phyloP scores from a whole-genome alignment of 2,329 filamentous ascomycete species.

The Aspergillus novoparasiticus region DNA sequence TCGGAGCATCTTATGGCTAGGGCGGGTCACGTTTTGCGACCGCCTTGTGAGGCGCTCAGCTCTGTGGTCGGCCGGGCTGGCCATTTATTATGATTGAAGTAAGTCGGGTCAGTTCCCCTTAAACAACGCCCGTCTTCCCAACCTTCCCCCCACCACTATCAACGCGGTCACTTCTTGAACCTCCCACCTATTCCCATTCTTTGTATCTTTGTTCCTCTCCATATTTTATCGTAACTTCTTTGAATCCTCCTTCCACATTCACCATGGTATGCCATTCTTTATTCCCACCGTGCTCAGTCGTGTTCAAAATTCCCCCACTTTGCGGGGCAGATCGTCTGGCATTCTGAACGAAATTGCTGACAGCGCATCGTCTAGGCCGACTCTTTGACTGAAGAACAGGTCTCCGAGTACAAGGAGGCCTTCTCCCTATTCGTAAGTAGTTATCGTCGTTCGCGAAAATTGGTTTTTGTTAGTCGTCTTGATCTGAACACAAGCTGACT shows the following conservation, averaged over 20 bases:
- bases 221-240: conserved; percentile 16
- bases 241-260: conserved; percentile 17
- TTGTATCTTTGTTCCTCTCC: conserved; percentile 17
- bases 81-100: conserved; percentile 18
- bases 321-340: conserved; percentile 34
- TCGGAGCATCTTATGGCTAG: conserved; percentile 11
- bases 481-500: conserved; percentile 20
- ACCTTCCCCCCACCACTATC: conserved; percentile 15
- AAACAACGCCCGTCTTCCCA: conserved; percentile 20
- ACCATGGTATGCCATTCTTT: conserved; percentile 34
- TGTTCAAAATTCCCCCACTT: conserved; percentile 32
- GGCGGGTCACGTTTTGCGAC: conserved; percentile 28
- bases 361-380: conserved; percentile 69
- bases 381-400: conserved; percentile 98
- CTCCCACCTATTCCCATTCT: conserved; percentile 22
- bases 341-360: conserved; percentile 29
- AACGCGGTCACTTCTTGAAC: conserved; percentile 24
- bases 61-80: conserved; percentile 14
- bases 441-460: not conserved
- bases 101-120: conserved; percentile 23
- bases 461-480: not conserved
- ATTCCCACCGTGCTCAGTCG: conserved; percentile 9
- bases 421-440: conserved; percentile 98
- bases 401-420: conserved; percentile 99
- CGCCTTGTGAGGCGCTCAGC: conserved; percentile 23